Evolutionary conservation across 306 rosid species (phyloP), one percentile per base, ranked within the genome.

Genomic region (Calophaca sinica): DNA sequence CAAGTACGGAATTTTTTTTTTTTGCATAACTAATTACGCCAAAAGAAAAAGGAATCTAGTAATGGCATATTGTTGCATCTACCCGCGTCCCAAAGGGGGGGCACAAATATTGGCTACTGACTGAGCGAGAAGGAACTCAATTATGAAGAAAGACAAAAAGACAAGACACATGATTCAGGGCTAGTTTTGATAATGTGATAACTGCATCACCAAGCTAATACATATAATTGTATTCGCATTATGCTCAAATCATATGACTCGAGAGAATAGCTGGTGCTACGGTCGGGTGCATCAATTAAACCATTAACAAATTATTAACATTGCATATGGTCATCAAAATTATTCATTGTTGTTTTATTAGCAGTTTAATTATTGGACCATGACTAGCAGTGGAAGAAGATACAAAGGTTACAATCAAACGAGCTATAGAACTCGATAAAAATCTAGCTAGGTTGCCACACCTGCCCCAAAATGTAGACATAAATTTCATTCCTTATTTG

Each of bases 81-180:
- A 33, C 36, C 51, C 59, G 14, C 52, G 28, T 69, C 45, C 66
- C 39, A 32, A 54, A 62, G 13, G 15, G 28, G 29, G 5, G 63
- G 48, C 69, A 69, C 32, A 54, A 36, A 46, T 48, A 26, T 48
- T 39, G 20, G 35, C 52, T 63, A 73, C 46, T 48, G 55, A 73
- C 46, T 48, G 55, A 55, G 33, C 13, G 1, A 33, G 33, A 52
- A 12, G n/a, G 59, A 36, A 9, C 74, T 54, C 60, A 4, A 59
- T 55, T 12, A 66, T 15, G 41, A 61, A 31, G 9, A 72, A 59
- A 58, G 62, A 65, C 52, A 74, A 74, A 73, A 72, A 70, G 50
- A 29, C 4, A 29, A 38, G 44, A 9, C 42, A 50, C 62, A n/a
- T 26, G 26, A 41, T 59, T 50, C 8, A 58, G 29, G 68, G 54